Evolutionary conservation across 768 basidiomycete genomes (phyloP).

Genomic region (Scleroderma citrinum): DNA sequence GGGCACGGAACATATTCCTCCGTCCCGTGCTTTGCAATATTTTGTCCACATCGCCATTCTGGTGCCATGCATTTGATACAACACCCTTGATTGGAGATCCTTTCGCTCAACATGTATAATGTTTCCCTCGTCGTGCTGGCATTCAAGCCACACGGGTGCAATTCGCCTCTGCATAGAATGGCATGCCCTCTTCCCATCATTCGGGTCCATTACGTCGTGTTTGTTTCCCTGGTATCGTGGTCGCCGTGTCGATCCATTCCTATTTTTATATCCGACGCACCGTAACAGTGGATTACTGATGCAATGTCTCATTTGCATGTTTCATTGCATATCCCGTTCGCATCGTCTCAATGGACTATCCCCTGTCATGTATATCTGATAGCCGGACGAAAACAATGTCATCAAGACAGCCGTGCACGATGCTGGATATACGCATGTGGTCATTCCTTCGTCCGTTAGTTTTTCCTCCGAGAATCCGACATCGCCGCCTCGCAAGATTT

Average conservation of each 20-base stretch:
- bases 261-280: too few relatives aligned
- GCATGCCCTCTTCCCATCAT: too few relatives aligned
- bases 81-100: not conserved
- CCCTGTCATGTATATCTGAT: not conserved
- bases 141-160: too few relatives aligned
- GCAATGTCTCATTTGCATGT: too few relatives aligned
- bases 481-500: constrained; percentile 36
- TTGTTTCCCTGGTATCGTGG: too few relatives aligned
- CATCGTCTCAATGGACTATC: not conserved
- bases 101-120: not conserved
- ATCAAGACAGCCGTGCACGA: constrained; percentile 78
- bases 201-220: too few relatives aligned
- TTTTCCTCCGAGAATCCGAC: not conserved
- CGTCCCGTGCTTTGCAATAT: not conserved
- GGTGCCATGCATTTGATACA: not conserved
- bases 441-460: constrained; percentile 5
- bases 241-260: too few relatives aligned
- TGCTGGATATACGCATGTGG: constrained; percentile 58
- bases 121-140: too few relatives aligned
- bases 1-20: constrained; percentile 9
- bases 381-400: constrained; percentile 66
- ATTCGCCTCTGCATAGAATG: too few relatives aligned
- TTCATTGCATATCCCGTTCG: not conserved
- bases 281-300: too few relatives aligned
- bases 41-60: not conserved